Base-by-base conservation (phyloP, 75 land plant genomes). In the Adiantum capillusveneris region DNA sequence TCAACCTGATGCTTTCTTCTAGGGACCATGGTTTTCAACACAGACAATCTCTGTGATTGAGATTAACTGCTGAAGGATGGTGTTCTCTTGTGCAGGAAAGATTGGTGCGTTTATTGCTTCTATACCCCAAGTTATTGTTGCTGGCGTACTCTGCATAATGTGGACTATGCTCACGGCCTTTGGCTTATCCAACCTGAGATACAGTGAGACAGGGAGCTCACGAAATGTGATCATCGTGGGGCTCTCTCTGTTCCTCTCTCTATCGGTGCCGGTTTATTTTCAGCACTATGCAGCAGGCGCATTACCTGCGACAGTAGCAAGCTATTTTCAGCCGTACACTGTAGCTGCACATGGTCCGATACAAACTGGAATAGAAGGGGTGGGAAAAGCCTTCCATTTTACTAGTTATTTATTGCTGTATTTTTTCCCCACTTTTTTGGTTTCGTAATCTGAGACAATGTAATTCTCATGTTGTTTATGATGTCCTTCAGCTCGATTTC, bases 191-290 rank as follows among this genome's bases (percentile, higher is more conserved):
- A 93, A 88, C 72, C 59, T 93, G 29, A 82, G 95, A 1, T 93
- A 93, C 63, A 89, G 95, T 65, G 95, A 83, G 55, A 84, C 90
- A 12, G 96, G 95, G 58, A 93, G 96, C 82, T 93, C 98, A 5
- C 80, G 98, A 55, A 93, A 93, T 65, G 93, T 80, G 29, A 64
- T 93, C 30, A 89, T 93, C 16, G 85, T 93, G 65, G 98, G 96
- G 0, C 63, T 89, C 46, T 77, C 98, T 24, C 71, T 88, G 52
- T 93, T 93, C 55, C 74, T 88, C 25, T 88, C 98, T 0, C 66
- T 93, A 11, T 88, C 98, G 1, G 36, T 93, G 50, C 98, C 98
- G n/a, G 82, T 95, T n/a, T 93, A 88, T 66, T 88, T 93, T 59
- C 98, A 93, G 83, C 90, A 83, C 48, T 93, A 83, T 65, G 87